Base-by-base conservation (phyloP, 2,329 filamentous ascomycete species). In the Colletotrichum cordylinicola region DNA sequence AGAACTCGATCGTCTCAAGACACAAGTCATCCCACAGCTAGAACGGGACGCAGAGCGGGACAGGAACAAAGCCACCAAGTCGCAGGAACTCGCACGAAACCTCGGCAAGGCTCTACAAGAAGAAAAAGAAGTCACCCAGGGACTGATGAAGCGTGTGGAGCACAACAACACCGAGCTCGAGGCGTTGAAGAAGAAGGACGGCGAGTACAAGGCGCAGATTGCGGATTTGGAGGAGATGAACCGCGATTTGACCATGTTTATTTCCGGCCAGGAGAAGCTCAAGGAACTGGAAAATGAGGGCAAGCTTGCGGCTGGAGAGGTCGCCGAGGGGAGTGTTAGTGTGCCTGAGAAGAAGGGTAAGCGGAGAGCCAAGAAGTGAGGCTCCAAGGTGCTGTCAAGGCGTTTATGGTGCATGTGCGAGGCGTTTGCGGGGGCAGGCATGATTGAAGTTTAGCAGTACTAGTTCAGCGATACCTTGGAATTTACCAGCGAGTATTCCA, bases 161-260 rank as follows among this genome's bases (percentile, higher is more conserved):
- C 93, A 94, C 78, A 85, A 98, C 58, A 92, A 93, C 76, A 87
- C 87, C 56, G 92, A 95, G 79, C 85, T 93, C 9, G 88, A 90
- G 72, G 86, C 78, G 24, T 84, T 95, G 21, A 88, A 90, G 56
- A 88, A 87, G 75, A 89, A 93, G 82, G 84, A 93, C 2, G 87
- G 88, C 31, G 88, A 87, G 55, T 84, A 94, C 6, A 90, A 90
- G 79, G 82, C 80, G 16, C 91, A 95, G 83, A 94, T 94, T 78
- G 89, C 87, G 52, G 95, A 98, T 79, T 85, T 98, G 58, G 91
- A 93, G 78, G 96, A 98, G 83, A 94, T 96, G 89, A 98, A 98
- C 82, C 91, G 94, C 16, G 96, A 98, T 82, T 83, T 98, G 82
- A 93, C 90, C 67, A 96, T 98, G 89, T 98, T 96, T 81, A 96